Base-by-base conservation (phyloP, 2,329 filamentous ascomycete species). In the Xylaria sp. region DNA sequence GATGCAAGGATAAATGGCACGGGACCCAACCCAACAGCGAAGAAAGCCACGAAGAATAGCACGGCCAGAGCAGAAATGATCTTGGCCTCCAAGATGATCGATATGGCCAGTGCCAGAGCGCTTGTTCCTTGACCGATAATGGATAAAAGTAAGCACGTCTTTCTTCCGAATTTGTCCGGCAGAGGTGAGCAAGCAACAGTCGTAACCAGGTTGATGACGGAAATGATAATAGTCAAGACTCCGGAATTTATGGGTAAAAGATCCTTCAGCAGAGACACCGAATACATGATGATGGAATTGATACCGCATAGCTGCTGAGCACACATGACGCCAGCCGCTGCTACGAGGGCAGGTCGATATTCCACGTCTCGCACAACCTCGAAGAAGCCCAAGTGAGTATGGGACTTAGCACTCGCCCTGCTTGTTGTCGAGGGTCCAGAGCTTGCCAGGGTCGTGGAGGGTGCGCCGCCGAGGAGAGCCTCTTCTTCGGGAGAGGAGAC, bases 201-300 rank as follows among this genome's bases (percentile, higher is more conserved):
- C 54, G 90, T 90, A 67, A 91, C 69, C 42, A 99, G 84, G 75
- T 97, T 97, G 71, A 96, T 83, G 10, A 86, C 81, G 0, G 92
- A 96, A 60, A 97, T 92, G 57, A 90, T 76, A 61, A 97, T 93
- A 57, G 93, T 96, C 55, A 99, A 81, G 1, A 95, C 77, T 0
- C 89, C 88, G 0, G 92, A 93, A 63, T 87, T 91, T 52, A 91
- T 84, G 2, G 91, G 89, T 0, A 99, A 83, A 1, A 97, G 82
- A 63, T 86, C 86, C 37, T 89, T 85, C 11, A 99, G 83, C 1
- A 99, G 85, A 0, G 90, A 92, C 4, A 97, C 94, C 1, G 92
- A 96, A 75, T 99, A 99, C 92, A 99, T 97, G 75, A 97, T 89
- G 70, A 97, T 93, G 60, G 89, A 93, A 81, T 99, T 97, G 77